Base-by-base conservation (phyloP, 2,329 filamentous ascomycete species). In the Cytospora piceae region DNA sequence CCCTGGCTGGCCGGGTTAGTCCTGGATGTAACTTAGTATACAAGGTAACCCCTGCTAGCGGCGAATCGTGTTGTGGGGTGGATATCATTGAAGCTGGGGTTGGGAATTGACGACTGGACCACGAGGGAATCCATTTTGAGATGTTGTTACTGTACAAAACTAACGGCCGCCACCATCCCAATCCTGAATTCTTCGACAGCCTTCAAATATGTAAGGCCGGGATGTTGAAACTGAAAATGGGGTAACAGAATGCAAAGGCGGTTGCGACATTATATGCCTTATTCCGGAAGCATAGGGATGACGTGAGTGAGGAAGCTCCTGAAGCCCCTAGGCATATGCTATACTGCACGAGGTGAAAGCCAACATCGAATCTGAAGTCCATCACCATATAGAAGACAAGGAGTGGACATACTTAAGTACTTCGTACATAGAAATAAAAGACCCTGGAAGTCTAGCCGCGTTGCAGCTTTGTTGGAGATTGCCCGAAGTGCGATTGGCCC, bases 381-480 rank as follows among this genome's bases (percentile, higher is more conserved):
- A 2, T 34, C 8, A 34, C 32, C 32, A 34, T 9, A 12, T 34
- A 29, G 5, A 29, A 29, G 27, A 29, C 5, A 29, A 29, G 27
- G 3, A 29, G 11, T 12, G 12, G 15, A 17, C 12, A 15, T 39
- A 11, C 20, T 20, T 6, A 42, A 42, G 39, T 6, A 42, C 17
- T 42, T 29, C 5, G 27, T 29, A n/a, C n/a, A n/a, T n/a, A 24
- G n/a, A 49, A 8, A 49, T 24, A 49, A 7, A 49, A 22, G 46
- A 49, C n/a, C 46, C n/a, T 24, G 20, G 8, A 14, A 4, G 46
- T 46, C 53, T 55, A 63, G 61, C 49, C 42, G 39, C 49, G n/a
- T 8, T 39, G 61, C 61, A 63, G 61, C 53, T 63, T 27, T 27
- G 39, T 51, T 63, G 61, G 46, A 42, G 53, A 57, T 37, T 57